Evolutionary conservation across 2,329 filamentous ascomycete species (phyloP), one percentile per base, ranked within the genome.

Genomic region (Hymenoscyphus fraxineus): DNA sequence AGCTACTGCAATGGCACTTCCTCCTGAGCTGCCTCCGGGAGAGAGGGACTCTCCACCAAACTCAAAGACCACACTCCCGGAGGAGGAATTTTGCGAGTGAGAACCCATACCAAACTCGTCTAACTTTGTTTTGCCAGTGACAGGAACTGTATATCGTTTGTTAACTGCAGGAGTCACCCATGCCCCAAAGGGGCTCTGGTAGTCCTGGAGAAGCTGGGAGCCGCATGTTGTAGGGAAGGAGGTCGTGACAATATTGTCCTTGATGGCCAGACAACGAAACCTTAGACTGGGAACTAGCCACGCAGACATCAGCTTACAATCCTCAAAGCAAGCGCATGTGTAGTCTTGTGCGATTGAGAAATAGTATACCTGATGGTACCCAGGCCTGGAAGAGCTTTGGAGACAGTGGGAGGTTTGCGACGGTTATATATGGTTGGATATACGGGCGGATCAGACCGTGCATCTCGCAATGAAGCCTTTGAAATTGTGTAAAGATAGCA

Each of bases 91-190:
- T 22, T 82, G 83, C 1, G 88, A 90, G 74, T 97, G 89, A 9
- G 92, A 96, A 1, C 93, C 93, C 93, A 97, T 97, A 35, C 93
- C 93, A 75, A 97, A 97, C 75, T 96, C 95, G 78, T 98, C 95
- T 81, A 98, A 87, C 75, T 96, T 97, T 1, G 92, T 93, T 77
- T 97, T 97, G 6, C 89, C 90, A 1, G 94, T 76, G 6, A 83
- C n/a, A 27, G 5, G 76, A 6, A 86, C 87, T 54, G 89, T 90
- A 5, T 84, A 82, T 35, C 80, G 75, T 15, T 61, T 35, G 3
- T n/a, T 19, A 22, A 27, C 9, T 63, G 84, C 83, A 40, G 97
- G 82, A 40, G 96, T 86, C 19, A 97, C 88, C 9, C 91, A 94
- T 19, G 94, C 92, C 74, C 93, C 86, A 76, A 90, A 94, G 3